Evolutionary conservation across 2,329 filamentous ascomycete species (phyloP), one percentile per base, ranked within the genome.

Genomic region (Diaporthe longicolla): DNA sequence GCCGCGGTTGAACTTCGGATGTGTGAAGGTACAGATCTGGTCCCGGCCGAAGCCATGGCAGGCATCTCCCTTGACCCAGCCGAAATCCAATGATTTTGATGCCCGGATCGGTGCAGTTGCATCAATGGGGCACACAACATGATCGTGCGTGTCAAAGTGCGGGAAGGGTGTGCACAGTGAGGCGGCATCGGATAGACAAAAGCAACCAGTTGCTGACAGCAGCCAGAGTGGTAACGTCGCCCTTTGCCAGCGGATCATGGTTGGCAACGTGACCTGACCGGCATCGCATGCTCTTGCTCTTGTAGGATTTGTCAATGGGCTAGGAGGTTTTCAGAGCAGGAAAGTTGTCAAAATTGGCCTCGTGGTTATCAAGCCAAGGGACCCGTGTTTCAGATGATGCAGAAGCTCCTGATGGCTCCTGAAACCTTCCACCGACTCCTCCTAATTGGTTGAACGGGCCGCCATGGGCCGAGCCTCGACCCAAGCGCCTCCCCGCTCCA

Each of bases 1-100:
- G n/a, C 58, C 70, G 8, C 63, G 50, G 50, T 68, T 72, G 70
- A 72, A 72, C 8, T 24, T 45, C 52, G 70, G 45, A 11, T 57
- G 52, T 4, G 35, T 66, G n/a, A 66, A 72, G 15, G 35, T 72
- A 52, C 71, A 72, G 71, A 72, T 68, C 21, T 58, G 21, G 15
- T n/a, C 7, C 13, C 50, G 40, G 4, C 59, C 70, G 17, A 48
- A 11, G n/a, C n/a, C 50, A 7, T 72, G 70, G 45, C 70, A 72
- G 48, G 70, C 59, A 57, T 72, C 48, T 52, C 50, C 59, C n/a
- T 66, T 55, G 8, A 57, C 11, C 70, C 70, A 72, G 11, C 37
- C 48, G 19, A 45, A 8, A 15, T n/a, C 45, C 45, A 37, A 52
- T 50, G 43, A 37, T 19, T 52, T 50, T 37, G 63, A 26, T 17